Evolutionary conservation across 1,139 yeast genomes (phyloP).

Genomic region (Saccharomyces hybrid): DNA sequence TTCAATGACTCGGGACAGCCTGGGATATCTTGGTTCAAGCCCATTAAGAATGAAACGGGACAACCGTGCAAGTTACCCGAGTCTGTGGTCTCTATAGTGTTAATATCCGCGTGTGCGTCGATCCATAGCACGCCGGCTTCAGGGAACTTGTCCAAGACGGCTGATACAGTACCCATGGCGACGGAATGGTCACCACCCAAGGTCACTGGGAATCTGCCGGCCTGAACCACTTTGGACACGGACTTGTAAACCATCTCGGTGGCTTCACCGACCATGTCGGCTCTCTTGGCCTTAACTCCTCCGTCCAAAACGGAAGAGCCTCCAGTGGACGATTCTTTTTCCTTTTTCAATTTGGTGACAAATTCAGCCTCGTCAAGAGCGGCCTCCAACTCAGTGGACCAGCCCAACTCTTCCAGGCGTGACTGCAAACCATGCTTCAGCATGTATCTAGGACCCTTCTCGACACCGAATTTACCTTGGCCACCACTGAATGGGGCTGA

Average conservation of each 20-base stretch:
- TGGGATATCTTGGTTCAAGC: slow-evolving; percentile 47
- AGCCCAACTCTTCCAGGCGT: slow-evolving; percentile 61
- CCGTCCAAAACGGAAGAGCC: slow-evolving; percentile 21
- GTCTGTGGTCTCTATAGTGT: slow-evolving; percentile 78
- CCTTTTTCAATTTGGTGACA: slow-evolving; percentile 29
- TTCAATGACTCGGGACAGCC: slow-evolving; percentile 58
- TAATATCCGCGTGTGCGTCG: slow-evolving; percentile 96
- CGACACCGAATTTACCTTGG: slow-evolving; percentile 90
- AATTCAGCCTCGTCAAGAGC: slow-evolving; percentile 50
- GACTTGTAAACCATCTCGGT: slow-evolving; percentile 57
- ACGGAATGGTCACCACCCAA: slow-evolving; percentile 96
- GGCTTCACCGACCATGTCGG: slow-evolving; percentile 69
- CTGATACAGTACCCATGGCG: slow-evolving; percentile 88
- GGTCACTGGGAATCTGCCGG: slow-evolving; percentile 64
- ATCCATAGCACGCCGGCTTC: slow-evolving; percentile 91
- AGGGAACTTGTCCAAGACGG: slow-evolving; percentile 70
- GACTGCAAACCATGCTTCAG: slow-evolving; percentile 61
- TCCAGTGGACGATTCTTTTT: slow-evolving; percentile 38
- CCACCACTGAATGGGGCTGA: slow-evolving; percentile 96
- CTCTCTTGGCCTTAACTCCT: slow-evolving; percentile 55
- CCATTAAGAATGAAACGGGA: slow-evolving; percentile 86
- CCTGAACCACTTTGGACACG: slow-evolving; percentile 42
- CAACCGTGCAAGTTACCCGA: slow-evolving; percentile 96
- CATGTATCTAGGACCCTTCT: slow-evolving; percentile 81
- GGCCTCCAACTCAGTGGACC: slow-evolving; percentile 52